Evolutionary conservation across 805 yeast species (phyloP).

Genomic region (Saccharomycopsis synnaedendra): DNA sequence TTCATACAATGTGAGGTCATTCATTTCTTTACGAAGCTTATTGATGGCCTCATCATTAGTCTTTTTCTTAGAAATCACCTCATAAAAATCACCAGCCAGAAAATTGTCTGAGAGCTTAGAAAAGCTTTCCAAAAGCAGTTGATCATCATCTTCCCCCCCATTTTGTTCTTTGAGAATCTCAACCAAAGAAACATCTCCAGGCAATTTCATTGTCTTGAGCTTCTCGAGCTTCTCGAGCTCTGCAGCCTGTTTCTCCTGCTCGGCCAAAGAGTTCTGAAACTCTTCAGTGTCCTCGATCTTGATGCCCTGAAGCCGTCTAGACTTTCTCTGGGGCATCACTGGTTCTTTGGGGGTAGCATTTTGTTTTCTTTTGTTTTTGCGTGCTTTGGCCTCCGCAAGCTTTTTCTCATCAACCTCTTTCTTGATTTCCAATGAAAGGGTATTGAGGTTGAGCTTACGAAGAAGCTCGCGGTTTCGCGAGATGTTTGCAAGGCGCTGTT

Average conservation of each 20-base stretch:
- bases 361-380: constrained; percentile 18
- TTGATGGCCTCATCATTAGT: constrained; percentile 30
- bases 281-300: constrained; percentile 39
- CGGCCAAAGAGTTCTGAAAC: constrained; percentile 21
- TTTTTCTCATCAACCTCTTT: constrained; percentile 23
- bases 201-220: constrained; percentile 41
- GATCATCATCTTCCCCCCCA: constrained; percentile 25
- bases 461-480: constrained; percentile 72
- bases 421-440: constrained; percentile 41
- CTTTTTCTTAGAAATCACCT: constrained; percentile 23
- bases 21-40: constrained; percentile 37
- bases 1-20: constrained; percentile 35
- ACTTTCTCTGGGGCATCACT: constrained; percentile 51
- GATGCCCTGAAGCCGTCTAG: constrained; percentile 70
- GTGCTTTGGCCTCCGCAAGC: constrained; percentile 18
- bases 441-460: constrained; percentile 55
- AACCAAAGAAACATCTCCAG: constrained; percentile 52
- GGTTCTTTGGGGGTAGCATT: constrained; percentile 17
- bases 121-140: constrained; percentile 23
- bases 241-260: constrained; percentile 19
- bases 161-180: constrained; percentile 33
- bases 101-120: constrained; percentile 35
- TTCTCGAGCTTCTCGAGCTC: constrained; percentile 21
- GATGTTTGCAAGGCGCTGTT: constrained; percentile 64
- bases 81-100: constrained; percentile 64